Base-by-base conservation (phyloP, 371 early-diverging fungal species). In the Basidiobolus meristosporus region DNA sequence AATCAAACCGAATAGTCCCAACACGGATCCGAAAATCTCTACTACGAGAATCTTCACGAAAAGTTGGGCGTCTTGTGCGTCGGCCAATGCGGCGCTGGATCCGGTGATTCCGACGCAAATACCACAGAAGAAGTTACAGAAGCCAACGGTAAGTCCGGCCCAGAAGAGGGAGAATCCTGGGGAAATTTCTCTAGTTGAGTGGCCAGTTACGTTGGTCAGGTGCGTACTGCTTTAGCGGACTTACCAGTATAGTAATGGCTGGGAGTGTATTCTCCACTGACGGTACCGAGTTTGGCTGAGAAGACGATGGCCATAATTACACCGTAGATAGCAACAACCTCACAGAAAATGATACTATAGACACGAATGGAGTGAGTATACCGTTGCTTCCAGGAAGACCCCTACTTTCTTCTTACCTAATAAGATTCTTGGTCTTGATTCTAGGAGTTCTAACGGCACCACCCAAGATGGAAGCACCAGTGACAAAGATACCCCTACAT, bases 301-400 rank as follows among this genome's bases (percentile, higher is more conserved):
- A 90, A 91, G 36, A 96, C 87, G 50, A 96, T 93, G 33, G 92
- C 89, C 75, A 93, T 89, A 52, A 96, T 92, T 39, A 96, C 74
- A 44, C 97, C 97, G 56, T 96, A 96, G 48, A 96, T 96, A 46
- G 93, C 97, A 7, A 96, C 97, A 45, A 90, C 97, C 65, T 97
- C 97, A 64, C 95, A 97, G 52, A 97, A 93, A 60, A 93, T 91
- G 45, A 97, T 87, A 46, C 87, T 11, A 42, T 2, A 18, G 37
- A 23, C 19, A 3, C 38, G 12, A n/a, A n/a, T n/a, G n/a, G n/a
- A n/a, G n/a, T n/a, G n/a, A n/a, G n/a, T 10, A 12, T 31, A 36
- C 14, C 14, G 12, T 1, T 32, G 11, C n/a, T 7, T 10, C 10
- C 16, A 23, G 19, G 29, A 16, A 19, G 7, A 42, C 11, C 16